phyloP scores from a whole-genome alignment of 2,329 filamentous ascomycete species.

The Elsinoe perseae region DNA sequence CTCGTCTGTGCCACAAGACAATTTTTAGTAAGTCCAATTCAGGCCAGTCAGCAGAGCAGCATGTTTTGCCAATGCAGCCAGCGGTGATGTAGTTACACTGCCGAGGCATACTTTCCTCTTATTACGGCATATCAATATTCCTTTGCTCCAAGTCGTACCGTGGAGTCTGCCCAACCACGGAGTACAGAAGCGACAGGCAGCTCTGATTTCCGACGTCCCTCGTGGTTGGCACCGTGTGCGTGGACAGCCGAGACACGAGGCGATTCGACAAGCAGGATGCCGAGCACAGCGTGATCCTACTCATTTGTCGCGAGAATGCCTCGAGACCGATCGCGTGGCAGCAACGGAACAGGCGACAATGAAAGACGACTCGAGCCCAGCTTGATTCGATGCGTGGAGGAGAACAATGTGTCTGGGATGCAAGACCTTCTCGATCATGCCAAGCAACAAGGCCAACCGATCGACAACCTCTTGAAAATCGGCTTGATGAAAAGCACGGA shows the following conservation, averaged over 20 bases:
- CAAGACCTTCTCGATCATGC: conserved; percentile 29
- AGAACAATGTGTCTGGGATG: conserved; percentile 31
- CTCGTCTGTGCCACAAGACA: conserved; percentile 1
- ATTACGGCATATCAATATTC: too few relatives aligned
- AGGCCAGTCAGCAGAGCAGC: conserved; percentile 4
- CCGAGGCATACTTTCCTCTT: too few relatives aligned
- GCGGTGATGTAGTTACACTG: background rate
- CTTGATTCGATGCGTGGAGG: conserved; percentile 35
- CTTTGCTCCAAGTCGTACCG: too few relatives aligned
- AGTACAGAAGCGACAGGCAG: too few relatives aligned
- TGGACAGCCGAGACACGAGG: background rate
- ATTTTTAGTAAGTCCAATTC: background rate
- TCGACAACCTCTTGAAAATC: conserved; percentile 33
- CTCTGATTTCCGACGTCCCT: too few relatives aligned
- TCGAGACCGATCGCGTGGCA: conserved; percentile 18
- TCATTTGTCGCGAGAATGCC: background rate
- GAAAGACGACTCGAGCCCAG: conserved; percentile 33
- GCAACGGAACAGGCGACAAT: conserved; percentile 28
- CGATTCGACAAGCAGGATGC: background rate
- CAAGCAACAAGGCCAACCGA: conserved; percentile 31
- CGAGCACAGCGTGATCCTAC: background rate
- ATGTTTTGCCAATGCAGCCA: background rate
- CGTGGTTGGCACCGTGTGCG: too few relatives aligned
- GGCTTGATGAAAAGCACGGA: conserved; percentile 36
- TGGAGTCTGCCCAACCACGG: too few relatives aligned